Base-by-base conservation (phyloP, 352 stramenopile genomes). In the Phytophthora brassicae region DNA sequence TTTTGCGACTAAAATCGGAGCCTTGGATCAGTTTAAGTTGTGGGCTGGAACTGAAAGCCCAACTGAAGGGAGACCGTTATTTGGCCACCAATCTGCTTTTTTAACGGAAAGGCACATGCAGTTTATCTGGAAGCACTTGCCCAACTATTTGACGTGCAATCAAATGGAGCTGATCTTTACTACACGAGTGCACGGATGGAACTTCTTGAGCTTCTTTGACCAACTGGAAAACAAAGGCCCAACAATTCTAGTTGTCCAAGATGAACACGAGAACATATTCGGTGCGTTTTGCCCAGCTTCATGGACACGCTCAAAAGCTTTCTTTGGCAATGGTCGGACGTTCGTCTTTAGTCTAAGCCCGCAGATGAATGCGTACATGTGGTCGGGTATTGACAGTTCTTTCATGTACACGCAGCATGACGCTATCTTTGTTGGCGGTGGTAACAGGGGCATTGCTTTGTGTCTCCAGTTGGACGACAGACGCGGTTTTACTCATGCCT, bases 301-400 rank as follows among this genome's bases (percentile, higher is more conserved):
- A 44, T 88, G 83, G 74, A 75, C 78, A 57, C 68, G 78, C 16
- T 77, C 72, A 2, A 58, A 45, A 22, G 61, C 53, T 1, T 70
- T 90, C n/a, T 90, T 88, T 42, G 84, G 84, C n/a, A 92, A 92
- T 38, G 84, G 84, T 2, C 76, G 84, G 14, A 78, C 79, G 22
- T 92, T 92, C 35, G 84, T 90, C 41, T 90, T 92, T 56, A 79
- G 75, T 4, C 56, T 90, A n/a, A 75, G 79, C 0, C 70, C 81
- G 6, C 68, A 79, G 13, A 82, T 88, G 77, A 61, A 72, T 0
- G 72, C 75, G 24, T 86, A 80, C 49, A 49, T 62, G 31, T 92
- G 84, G 84, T 85, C 77, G 0, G 84, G 81, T 2, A 58, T 84
- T 6, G 78, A 92, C 49, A 79, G 68, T 33, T 87, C 80, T 19